phyloP scores from a whole-genome alignment of 371 early-diverging fungal species.

The Zopfochytrium polystomum region DNA sequence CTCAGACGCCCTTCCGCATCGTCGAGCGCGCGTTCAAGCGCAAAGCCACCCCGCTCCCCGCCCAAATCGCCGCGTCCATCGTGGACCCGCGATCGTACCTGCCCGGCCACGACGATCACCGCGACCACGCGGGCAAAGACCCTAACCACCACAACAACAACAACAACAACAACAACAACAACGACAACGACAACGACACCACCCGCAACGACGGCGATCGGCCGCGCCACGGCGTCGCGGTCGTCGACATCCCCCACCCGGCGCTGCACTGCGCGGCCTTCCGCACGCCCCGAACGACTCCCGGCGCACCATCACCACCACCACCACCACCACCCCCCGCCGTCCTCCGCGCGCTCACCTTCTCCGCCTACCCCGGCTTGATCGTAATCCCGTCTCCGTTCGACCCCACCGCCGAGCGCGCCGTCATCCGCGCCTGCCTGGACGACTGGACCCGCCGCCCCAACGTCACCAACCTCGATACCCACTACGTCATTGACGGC shows the following conservation, averaged over 20 bases:
- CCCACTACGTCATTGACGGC: slow-evolving; percentile 67
- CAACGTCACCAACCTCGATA: slow-evolving; percentile 77
- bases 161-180: background rate
- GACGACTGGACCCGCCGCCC: slow-evolving; percentile 67
- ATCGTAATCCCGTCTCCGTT: slow-evolving; percentile 75
- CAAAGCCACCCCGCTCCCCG: slow-evolving; percentile 29
- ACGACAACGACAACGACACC: background rate
- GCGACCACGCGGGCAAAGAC: background rate
- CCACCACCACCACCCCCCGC: slow-evolving; percentile 19
- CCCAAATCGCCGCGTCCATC: slow-evolving; percentile 13
- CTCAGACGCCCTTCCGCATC: slow-evolving; percentile 74
- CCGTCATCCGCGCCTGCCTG: slow-evolving; percentile 61
- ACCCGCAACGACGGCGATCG: slow-evolving; percentile 17
- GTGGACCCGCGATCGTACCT: slow-evolving; percentile 29
- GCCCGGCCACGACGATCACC: slow-evolving; percentile 26
- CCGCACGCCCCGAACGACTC: slow-evolving; percentile 9
- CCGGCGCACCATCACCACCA: slow-evolving; percentile 13
- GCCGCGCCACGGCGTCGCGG: background rate
- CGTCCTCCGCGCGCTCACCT: slow-evolving; percentile 21
- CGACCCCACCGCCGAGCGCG: slow-evolving; percentile 57
- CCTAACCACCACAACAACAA: background rate
- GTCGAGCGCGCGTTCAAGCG: slow-evolving; percentile 71
- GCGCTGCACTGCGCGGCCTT: background rate
- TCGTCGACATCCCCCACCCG: no score
- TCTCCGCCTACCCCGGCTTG: slow-evolving; percentile 52